Evolutionary conservation across 768 basidiomycete species (phyloP).

Genomic region (Agrocybe chaxingu): DNA sequence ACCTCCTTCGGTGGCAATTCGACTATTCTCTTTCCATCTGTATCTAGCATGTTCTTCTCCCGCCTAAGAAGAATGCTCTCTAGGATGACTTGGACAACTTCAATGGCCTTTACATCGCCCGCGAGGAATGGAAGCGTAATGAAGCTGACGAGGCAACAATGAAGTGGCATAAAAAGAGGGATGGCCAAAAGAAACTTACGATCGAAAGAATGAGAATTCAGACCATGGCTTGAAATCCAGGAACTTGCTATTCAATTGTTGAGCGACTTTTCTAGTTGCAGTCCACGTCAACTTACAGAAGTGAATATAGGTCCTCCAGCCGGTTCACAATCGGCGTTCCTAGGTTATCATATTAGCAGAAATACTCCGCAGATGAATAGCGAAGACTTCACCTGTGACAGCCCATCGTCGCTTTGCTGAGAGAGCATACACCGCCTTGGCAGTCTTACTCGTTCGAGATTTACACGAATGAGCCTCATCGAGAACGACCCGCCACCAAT

Average conservation of each 20-base stretch:
- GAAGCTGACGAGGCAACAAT: conserved; percentile 46
- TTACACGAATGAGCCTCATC: conserved; percentile 98
- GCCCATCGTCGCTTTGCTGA: conserved; percentile 84
- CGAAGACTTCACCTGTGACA: conserved; percentile 60
- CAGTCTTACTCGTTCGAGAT: conserved; percentile 82
- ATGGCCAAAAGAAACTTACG: conserved; percentile 40
- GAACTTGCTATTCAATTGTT: conserved; percentile 55
- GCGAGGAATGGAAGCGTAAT: conserved; percentile 91
- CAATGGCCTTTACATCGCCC: conserved; percentile 88
- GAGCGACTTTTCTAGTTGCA: background rate
- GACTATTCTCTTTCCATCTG: conserved; percentile 83
- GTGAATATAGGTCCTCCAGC: conserved; percentile 86
- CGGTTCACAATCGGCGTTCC: conserved; percentile 96
- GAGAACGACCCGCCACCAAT: conserved; percentile 79
- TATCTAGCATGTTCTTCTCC: conserved; percentile 91
- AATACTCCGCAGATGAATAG: background rate
- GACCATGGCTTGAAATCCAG: conserved; percentile 80
- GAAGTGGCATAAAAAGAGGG: background rate
- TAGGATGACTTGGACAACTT: conserved; percentile 92
- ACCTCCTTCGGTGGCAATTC: conserved; percentile 87
- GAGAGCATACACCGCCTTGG: conserved; percentile 85
- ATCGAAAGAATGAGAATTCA: conserved; percentile 84
- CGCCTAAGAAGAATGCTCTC: conserved; percentile 84
- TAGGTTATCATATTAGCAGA: conserved; percentile 13
- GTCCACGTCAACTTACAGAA: conserved; percentile 40